These are phyloP conservation scores for Aureobasidium namibiae DNA, from an alignment of 2,329 filamentous ascomycete genomes.

Conservation along the genomic window DNA sequence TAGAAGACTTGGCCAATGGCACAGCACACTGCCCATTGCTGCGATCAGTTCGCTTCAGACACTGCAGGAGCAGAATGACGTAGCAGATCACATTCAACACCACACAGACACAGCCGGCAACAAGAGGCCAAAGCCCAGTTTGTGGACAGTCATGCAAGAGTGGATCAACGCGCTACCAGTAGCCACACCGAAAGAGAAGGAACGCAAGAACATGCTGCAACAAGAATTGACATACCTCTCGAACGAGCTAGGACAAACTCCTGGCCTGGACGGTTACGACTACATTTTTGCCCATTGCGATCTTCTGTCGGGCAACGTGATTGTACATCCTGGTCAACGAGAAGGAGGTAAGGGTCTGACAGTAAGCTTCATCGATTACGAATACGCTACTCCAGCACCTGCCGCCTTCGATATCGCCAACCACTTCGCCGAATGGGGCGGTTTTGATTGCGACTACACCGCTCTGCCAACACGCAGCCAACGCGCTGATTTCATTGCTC, in stretches of 20 bases:
- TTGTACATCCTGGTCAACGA: slow-evolving; percentile 43
- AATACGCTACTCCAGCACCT: slow-evolving; percentile 90
- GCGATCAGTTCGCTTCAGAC: slow-evolving; percentile 35
- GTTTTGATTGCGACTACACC: slow-evolving; percentile 87
- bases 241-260: slow-evolving; percentile 62
- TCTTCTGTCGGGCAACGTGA: slow-evolving; percentile 91
- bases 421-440: slow-evolving; percentile 97
- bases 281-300: slow-evolving; percentile 94
- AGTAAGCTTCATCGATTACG: slow-evolving; percentile 93
- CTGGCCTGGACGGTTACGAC: slow-evolving; percentile 67
- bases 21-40: slow-evolving; percentile 58
- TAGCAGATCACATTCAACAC: slow-evolving; percentile 12
- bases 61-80: slow-evolving; percentile 18
- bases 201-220: slow-evolving; percentile 61
- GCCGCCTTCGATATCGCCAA: slow-evolving; percentile 96
- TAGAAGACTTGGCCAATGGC: slow-evolving; percentile 81
- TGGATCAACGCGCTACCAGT: slow-evolving; percentile 84
- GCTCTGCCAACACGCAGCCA: slow-evolving; percentile 71
- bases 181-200: slow-evolving; percentile 58
- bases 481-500: slow-evolving; percentile 69
- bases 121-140: slow-evolving; percentile 66
- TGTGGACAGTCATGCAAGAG: slow-evolving; percentile 94
- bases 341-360: slow-evolving; percentile 15
- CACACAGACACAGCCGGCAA: slow-evolving; percentile 36
- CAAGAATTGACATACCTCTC: slow-evolving; percentile 65